A percentile compares a stretch with the other conserved stretches of the same genome.
Evolutionary conservation across 306 rosid species (phyloP).

Genomic region (Cicer chorassanicum): DNA sequence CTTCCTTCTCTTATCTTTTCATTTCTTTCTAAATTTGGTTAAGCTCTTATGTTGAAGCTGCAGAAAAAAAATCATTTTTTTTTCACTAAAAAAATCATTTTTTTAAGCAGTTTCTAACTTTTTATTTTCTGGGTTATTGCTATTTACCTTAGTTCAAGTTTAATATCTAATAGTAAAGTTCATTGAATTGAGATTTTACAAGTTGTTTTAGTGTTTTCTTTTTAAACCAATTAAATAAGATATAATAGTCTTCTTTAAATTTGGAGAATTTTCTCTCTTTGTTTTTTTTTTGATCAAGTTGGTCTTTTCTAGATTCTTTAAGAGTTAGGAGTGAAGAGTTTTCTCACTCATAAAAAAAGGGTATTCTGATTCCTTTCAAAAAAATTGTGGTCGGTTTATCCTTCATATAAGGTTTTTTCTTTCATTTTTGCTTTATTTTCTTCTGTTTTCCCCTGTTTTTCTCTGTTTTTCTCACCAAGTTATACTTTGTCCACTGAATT

Average conservation of each 20-base stretch:
- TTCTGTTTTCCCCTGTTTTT: constrained; percentile 33
- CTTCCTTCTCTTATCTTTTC: constrained; percentile 30
- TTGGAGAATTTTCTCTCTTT: constrained; percentile 45
- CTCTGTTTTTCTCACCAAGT: constrained; percentile 44
- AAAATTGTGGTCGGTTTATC: constrained; percentile 51
- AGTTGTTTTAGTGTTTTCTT: constrained; percentile 41
- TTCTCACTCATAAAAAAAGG: constrained; percentile 40
- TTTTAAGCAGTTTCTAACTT: constrained; percentile 7
- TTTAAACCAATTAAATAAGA: constrained; percentile 36
- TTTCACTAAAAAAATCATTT: constrained; percentile 29
- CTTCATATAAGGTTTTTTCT: constrained; percentile 40
- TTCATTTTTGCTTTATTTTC: constrained; percentile 38
- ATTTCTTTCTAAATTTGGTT: constrained; percentile 54
- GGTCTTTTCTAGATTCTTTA: constrained; percentile 73
- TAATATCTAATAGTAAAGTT: constrained; percentile 35
- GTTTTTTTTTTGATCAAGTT: constrained; percentile 50
- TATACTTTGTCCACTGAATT: constrained; percentile 14
- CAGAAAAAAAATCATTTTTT: constrained; percentile 33
- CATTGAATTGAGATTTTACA: constrained; percentile 52
- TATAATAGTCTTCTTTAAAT: constrained; percentile 35
- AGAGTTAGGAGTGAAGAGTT: constrained; percentile 14
- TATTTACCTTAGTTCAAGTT: constrained; percentile 19
- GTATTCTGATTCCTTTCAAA: constrained; percentile 75
- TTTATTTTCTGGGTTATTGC: constrained; percentile 32
- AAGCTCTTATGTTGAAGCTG: constrained; percentile 26